These are phyloP conservation scores for Achaetomiella virescens DNA, from an alignment of 495 filamentous ascomycete species.

Conservation along the genomic window DNA sequence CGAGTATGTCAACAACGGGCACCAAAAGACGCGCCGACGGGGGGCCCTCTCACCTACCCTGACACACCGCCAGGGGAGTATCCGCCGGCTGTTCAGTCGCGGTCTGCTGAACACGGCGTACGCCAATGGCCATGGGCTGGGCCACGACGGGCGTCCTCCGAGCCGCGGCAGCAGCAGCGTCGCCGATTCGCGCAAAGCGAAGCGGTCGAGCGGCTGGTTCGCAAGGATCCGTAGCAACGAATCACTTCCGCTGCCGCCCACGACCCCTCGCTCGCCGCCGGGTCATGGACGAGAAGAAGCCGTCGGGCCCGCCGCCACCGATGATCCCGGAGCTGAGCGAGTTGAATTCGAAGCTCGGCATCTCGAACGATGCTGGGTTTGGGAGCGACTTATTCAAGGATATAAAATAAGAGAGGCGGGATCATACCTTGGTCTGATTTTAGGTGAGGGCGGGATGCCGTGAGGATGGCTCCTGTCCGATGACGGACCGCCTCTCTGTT, in stretches of 20 bases:
- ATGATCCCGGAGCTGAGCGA: conserved; percentile 54
- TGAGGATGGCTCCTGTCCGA: not conserved
- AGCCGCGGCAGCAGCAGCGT: conserved; percentile 33
- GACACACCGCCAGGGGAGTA: conserved; percentile 39
- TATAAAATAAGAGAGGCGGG: conserved; percentile 36
- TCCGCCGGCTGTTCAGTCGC: conserved; percentile 43
- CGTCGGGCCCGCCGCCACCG: conserved; percentile 48
- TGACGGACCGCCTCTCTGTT: no score
- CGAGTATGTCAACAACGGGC: conserved; percentile 26
- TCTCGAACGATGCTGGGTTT: conserved; percentile 35
- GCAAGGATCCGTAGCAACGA: conserved; percentile 37
- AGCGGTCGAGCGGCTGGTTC: conserved; percentile 47
- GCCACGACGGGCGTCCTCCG: conserved; percentile 28
- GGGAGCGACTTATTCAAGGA: conserved; percentile 56
- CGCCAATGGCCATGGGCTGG: conserved; percentile 31
- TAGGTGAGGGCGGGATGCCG: not conserved
- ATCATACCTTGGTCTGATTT: not conserved
- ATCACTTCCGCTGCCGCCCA: conserved; percentile 21
- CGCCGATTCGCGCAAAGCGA: conserved; percentile 36
- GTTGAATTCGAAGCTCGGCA: conserved; percentile 42
- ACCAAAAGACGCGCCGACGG: conserved; percentile 40
- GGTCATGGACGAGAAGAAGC: conserved; percentile 32
- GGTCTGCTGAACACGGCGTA: conserved; percentile 40
- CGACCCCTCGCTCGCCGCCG: conserved; percentile 14
- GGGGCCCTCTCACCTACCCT: conserved; percentile 36